phyloP scores from a whole-genome alignment of 495 filamentous ascomycete species.

The Aspergillus taichungensis region DNA sequence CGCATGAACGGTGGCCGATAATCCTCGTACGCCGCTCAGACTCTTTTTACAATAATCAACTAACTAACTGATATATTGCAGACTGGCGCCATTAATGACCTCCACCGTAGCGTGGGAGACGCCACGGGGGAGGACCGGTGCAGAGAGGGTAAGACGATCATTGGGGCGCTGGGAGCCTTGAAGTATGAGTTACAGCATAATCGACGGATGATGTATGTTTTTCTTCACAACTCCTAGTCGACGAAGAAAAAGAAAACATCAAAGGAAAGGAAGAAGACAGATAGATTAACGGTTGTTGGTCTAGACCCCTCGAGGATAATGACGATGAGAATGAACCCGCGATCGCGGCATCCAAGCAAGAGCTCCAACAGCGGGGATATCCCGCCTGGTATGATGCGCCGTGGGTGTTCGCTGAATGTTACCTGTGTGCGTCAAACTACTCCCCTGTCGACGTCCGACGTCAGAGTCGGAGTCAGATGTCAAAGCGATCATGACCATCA shows the following conservation, averaged over 20 bases:
- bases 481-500: no score
- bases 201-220: conserved; percentile 63
- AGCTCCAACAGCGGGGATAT: conserved; percentile 65
- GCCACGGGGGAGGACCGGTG: conserved; percentile 49
- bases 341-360: conserved; percentile 74
- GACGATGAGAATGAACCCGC: conserved; percentile 79
- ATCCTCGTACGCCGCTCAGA: conserved; percentile 58
- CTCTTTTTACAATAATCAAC: background rate
- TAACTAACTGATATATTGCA: conserved; percentile 27
- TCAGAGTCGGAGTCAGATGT: no score
- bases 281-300: background rate
- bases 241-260: background rate
- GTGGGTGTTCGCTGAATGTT: conserved; percentile 92
- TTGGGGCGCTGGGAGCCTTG: conserved; percentile 67
- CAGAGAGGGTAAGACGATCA: conserved; percentile 77
- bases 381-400: conserved; percentile 74
- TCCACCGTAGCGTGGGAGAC: conserved; percentile 60
- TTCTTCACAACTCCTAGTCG: background rate
- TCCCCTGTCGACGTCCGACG: background rate
- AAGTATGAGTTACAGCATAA: conserved; percentile 97
- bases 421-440: conserved; percentile 66
- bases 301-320: conserved; percentile 74
- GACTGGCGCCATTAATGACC: conserved; percentile 92
- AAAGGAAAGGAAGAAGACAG: background rate
- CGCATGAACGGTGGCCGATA: conserved; percentile 80